Percentiles rank a stretch among this genome's conserved stretches.
These are phyloP conservation scores for Gautieria morchelliformis DNA, from an alignment of 768 basidiomycete genomes.

Conservation along the genomic window DNA sequence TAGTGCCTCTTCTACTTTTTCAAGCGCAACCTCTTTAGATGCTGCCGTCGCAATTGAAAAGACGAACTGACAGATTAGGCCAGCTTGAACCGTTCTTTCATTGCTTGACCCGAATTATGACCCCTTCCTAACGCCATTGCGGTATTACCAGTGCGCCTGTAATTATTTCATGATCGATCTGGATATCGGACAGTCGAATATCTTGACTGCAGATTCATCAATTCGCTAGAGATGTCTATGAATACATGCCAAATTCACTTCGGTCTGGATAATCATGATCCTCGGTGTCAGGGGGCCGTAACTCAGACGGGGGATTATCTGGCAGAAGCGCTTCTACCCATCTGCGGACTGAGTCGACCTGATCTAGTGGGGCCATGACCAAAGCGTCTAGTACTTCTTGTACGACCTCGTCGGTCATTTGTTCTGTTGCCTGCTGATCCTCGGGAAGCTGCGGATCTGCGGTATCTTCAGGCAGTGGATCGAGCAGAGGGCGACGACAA, in stretches of 20 bases:
- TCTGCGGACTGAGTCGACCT: background rate
- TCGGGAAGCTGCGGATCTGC: background rate
- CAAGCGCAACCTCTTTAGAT: conserved; percentile 74
- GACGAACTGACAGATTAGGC: background rate
- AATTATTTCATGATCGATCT: conserved; percentile 3
- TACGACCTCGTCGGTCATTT: conserved; percentile 6
- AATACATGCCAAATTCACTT: conserved; percentile 50
- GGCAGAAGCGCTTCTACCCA: conserved; percentile 2
- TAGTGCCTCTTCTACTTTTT: conserved; percentile 80
- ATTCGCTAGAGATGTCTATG: conserved; percentile 21
- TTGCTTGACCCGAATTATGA: background rate
- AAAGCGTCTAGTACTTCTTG: conserved; percentile 10
- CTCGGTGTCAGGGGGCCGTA: background rate
- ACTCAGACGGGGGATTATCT: background rate
- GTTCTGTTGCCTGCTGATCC: background rate
- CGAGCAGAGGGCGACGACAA: conserved; percentile 42
- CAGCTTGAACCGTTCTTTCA: background rate
- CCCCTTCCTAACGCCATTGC: background rate
- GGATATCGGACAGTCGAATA: background rate
- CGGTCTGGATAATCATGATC: conserved; percentile 17
- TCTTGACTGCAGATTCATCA: background rate
- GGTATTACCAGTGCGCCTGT: background rate
- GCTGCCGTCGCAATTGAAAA: conserved; percentile 61
- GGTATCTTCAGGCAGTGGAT: background rate
- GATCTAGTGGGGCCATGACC: background rate